phyloP scores from a whole-genome alignment of 2,329 filamentous ascomycete species.

The Thermothelomyces thermophilus region DNA sequence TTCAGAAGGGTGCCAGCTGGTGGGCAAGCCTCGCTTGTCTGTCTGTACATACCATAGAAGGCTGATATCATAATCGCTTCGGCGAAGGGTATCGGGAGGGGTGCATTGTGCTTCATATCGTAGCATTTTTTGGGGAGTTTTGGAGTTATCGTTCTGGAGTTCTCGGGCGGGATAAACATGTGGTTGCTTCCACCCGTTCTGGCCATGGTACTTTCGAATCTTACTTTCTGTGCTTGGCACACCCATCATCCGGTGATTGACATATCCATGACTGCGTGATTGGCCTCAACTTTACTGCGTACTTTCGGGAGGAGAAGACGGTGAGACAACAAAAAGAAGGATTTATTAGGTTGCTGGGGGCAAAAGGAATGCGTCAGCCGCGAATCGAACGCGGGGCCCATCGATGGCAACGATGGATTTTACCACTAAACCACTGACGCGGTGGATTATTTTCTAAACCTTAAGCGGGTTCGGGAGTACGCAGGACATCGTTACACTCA shows the following conservation, averaged over 20 bases:
- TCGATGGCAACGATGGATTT: constrained; percentile 49
- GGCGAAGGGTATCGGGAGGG: not conserved
- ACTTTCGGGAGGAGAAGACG: too few species aligned
- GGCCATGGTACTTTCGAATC: not conserved
- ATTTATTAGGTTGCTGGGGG: not conserved
- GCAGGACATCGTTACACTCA: too few species aligned
- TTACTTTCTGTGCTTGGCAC: too few species aligned
- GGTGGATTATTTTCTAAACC: not conserved
- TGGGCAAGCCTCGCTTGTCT: not conserved
- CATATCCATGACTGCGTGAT: too few species aligned
- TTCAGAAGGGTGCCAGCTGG: too few species aligned
- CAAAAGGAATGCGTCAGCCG: constrained; percentile 22
- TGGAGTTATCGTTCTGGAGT: not conserved
- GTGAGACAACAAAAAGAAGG: too few species aligned
- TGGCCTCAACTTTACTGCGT: too few species aligned
- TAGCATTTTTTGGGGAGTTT: not conserved
- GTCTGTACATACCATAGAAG: too few species aligned
- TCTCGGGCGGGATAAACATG: not conserved
- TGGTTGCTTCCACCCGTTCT: not conserved
- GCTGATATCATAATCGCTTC: not conserved
- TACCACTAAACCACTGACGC: constrained; percentile 44
- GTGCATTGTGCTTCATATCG: not conserved
- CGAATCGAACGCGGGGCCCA: constrained; percentile 33
- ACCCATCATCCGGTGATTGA: too few species aligned
- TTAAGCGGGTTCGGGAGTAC: too few species aligned